Conservation (phyloP, 2,329 filamentous ascomycete genomes). For the Exophiala sp. region DNA sequence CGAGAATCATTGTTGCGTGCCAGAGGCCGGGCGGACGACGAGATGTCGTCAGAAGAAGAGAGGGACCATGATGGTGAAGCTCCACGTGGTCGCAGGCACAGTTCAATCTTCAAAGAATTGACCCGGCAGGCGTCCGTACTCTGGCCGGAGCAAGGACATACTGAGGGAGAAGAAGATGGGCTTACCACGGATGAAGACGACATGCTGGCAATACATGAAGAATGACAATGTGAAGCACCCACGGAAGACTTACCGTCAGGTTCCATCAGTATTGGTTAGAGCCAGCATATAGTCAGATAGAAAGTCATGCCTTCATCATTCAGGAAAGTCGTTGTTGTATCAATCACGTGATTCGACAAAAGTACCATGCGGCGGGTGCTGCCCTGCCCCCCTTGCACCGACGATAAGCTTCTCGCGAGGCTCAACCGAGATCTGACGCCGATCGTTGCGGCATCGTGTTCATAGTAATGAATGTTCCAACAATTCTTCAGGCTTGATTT, state of each 20-base stretch:
- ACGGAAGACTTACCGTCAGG: not conserved
- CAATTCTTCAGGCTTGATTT: constrained; percentile 10
- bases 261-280: constrained; percentile 7
- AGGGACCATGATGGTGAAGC: not conserved
- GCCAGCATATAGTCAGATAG: not conserved
- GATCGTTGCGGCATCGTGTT: constrained; percentile 18
- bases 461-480: constrained; percentile 17
- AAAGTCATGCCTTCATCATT: no score
- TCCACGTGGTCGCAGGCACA: constrained; percentile 19
- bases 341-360: constrained; percentile 27
- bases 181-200: constrained; percentile 44
- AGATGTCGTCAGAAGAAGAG: constrained; percentile 11
- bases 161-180: constrained; percentile 42
- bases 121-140: constrained; percentile 46
- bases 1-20: constrained; percentile 18
- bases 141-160: constrained; percentile 44
- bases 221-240: constrained; percentile 2
- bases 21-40: constrained; percentile 14
- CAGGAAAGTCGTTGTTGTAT: not conserved
- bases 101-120: constrained; percentile 42
- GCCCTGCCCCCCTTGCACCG: constrained; percentile 9
- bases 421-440: constrained; percentile 28
- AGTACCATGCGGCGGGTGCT: constrained; percentile 16
- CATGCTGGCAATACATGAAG: not conserved
- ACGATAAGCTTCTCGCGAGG: constrained; percentile 23